Percentiles rank a stretch among this genome's conserved stretches.
phyloP scores from a whole-genome alignment of 305 asterid genomes.

The Fraxinus sp. region DNA sequence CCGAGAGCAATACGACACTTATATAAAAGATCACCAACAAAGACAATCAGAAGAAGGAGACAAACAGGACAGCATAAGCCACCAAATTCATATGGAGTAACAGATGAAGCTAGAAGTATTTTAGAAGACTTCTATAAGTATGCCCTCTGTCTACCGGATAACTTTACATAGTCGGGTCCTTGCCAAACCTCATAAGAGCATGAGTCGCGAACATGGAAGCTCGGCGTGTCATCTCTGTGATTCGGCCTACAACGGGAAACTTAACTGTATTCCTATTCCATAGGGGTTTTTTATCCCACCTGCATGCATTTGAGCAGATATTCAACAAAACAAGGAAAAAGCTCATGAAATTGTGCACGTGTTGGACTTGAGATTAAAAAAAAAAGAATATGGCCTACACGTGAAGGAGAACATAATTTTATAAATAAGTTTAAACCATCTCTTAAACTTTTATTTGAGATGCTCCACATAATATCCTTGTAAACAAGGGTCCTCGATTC shows the following conservation, averaged over 20 bases:
- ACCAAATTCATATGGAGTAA: background rate
- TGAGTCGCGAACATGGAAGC: slow-evolving; percentile 72
- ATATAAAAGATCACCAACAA: background rate
- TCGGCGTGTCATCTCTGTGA: slow-evolving; percentile 47
- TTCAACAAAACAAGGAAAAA: background rate
- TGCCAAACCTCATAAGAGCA: slow-evolving; percentile 80
- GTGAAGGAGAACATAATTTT: background rate
- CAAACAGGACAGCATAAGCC: background rate
- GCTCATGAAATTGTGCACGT: background rate
- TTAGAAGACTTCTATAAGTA: background rate
- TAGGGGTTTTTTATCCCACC: slow-evolving; percentile 87
- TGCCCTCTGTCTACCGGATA: background rate
- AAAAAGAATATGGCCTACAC: background rate
- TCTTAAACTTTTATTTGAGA: no score
- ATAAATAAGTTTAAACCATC: background rate
- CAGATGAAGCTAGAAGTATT: background rate
- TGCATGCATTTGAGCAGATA: slow-evolving; percentile 20
- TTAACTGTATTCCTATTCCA: slow-evolving; percentile 58
- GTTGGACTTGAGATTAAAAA: background rate
- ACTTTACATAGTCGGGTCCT: slow-evolving; percentile 52
- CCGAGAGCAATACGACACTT: background rate
- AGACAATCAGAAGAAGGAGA: background rate
- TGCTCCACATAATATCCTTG: background rate
- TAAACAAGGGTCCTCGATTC: background rate
- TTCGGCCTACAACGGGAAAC: slow-evolving; percentile 55